A percentile compares a stretch with the other conserved stretches of the same genome.
These are phyloP conservation scores for Colletotrichum acutatum DNA, from an alignment of 2,329 filamentous ascomycete species.

Conservation along the genomic window DNA sequence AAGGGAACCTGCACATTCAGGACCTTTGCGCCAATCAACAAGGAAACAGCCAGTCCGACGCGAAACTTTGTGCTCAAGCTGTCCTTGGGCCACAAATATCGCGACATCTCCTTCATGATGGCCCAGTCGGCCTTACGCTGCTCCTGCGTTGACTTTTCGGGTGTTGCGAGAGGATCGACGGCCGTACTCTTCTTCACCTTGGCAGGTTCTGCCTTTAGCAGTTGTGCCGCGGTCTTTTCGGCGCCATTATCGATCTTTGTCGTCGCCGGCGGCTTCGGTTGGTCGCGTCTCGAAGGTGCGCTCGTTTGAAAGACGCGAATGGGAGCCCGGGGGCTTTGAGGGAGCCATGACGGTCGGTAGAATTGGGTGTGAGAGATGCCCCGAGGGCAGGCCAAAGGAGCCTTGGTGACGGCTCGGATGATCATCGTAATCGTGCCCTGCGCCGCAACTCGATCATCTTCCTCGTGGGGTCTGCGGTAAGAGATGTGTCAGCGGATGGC, in stretches of 20 bases:
- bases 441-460: slow-evolving; percentile 34
- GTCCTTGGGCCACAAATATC: slow-evolving; percentile 95
- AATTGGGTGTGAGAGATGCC: slow-evolving; percentile 13
- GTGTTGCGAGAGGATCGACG: slow-evolving; percentile 68
- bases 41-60: slow-evolving; percentile 83
- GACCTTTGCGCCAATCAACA: slow-evolving; percentile 91
- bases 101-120: slow-evolving; percentile 97
- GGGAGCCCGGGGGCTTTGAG: slow-evolving; percentile 25
- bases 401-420: slow-evolving; percentile 32
- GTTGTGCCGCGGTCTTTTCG: neutral
- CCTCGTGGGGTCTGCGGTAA: neutral
- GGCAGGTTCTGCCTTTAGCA: neutral
- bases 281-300: slow-evolving; percentile 27
- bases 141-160: slow-evolving; percentile 80
- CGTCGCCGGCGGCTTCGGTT: neutral
- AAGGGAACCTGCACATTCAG: slow-evolving; percentile 98
- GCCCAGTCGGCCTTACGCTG: slow-evolving; percentile 98
- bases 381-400: slow-evolving; percentile 32
- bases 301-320: slow-evolving; percentile 37
- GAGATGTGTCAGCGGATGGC: slow-evolving; percentile 5
- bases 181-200: slow-evolving; percentile 32
- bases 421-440: slow-evolving; percentile 34
- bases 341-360: slow-evolving; percentile 33
- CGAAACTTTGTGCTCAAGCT: slow-evolving; percentile 84
- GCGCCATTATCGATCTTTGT: neutral